Base-by-base conservation (phyloP, 2,329 filamentous ascomycete genomes). In the Cladosporium colombiae region DNA sequence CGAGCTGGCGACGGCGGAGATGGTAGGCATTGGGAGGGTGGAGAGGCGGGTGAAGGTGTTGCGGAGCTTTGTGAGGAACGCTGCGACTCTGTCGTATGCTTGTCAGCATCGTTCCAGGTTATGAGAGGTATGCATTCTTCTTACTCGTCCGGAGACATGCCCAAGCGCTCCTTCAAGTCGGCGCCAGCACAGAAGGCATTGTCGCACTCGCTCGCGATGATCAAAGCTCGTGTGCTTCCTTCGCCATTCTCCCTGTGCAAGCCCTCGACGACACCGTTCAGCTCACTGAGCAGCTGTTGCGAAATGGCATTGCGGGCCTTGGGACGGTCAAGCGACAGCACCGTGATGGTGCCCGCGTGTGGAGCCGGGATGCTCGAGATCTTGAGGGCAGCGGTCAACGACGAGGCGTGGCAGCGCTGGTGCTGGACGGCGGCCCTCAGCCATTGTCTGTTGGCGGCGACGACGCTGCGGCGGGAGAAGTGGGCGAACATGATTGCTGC, bases 161-260 rank as follows among this genome's bases (percentile, higher is more conserved):
- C 86, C 66, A 86, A 85, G 31, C 94, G 83, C 82, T 97, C 94
- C 77, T 97, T 98, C 73, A 99, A 80, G 76, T 99, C 95, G 4
- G 95, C 95, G 44, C 95, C 95, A 0, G 95, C 92, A 78, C 95
- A 99, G 78, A 99, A 99, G 73, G 89, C 90, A 27, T 87, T 84
- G 72, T 97, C 92, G n/a, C 92, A 85, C 49, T 92, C 91, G 74
- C 91, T 96, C 13, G 92, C 91, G 18, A 99, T 73, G 49, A 99
- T 87, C 71, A 99, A 78, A 2, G 91, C 94, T 70, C 95, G 83
- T 18, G 93, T 97, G 35, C 82, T 78, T 3, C 85, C 86, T 27
- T 78, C 79, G 5, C 82, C 83, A 4, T 81, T 81, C 73, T 89
- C 86, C 18, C 66, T 66, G 65, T 90, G 86, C 55, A 98, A 85